Conservation (phyloP, 768 basidiomycete genomes). For the Mycena capillaripes region DNA sequence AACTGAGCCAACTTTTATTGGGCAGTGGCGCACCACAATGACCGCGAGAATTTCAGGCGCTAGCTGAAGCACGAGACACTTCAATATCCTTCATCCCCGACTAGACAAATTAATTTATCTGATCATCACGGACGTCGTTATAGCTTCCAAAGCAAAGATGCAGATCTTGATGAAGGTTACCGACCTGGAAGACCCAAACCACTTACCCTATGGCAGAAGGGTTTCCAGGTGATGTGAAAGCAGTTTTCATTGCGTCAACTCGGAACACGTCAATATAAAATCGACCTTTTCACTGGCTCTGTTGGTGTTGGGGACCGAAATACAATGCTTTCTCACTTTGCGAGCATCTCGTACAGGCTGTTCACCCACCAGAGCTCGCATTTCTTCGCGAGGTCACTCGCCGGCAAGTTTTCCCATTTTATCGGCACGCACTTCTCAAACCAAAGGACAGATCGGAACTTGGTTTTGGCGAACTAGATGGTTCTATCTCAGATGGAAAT, state of each 20-base stretch:
- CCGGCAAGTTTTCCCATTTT: conserved; percentile 40
- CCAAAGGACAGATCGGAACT: neutral
- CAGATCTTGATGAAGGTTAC: conserved; percentile 34
- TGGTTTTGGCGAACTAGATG: neutral
- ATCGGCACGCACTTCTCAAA: conserved; percentile 35
- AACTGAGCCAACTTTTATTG: conserved; percentile 35
- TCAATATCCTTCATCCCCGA: conserved; percentile 42
- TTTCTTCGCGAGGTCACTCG: conserved; percentile 41
- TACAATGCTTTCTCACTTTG: conserved; percentile 46
- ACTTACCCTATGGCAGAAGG: conserved; percentile 43
- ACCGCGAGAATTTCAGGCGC: conserved; percentile 48
- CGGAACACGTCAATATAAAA: conserved; percentile 34
- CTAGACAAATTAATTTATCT: conserved; percentile 50
- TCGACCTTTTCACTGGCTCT: conserved; percentile 47
- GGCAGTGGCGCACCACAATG: conserved; percentile 47
- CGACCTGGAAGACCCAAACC: conserved; percentile 39
- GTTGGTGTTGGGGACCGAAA: conserved; percentile 48
- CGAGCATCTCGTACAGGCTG: conserved; percentile 51
- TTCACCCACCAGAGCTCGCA: conserved; percentile 23
- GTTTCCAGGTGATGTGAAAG: conserved; percentile 45
- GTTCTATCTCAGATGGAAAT: conserved; percentile 1
- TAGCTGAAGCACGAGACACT: conserved; percentile 48
- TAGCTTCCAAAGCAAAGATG: conserved; percentile 32
- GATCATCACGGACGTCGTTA: conserved; percentile 43
- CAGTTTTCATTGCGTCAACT: conserved; percentile 14